Percentiles rank a stretch among this genome's conserved stretches.
Evolutionary conservation across 2,329 filamentous ascomycete species (phyloP).

Genomic region (Aspergillus unguis): DNA sequence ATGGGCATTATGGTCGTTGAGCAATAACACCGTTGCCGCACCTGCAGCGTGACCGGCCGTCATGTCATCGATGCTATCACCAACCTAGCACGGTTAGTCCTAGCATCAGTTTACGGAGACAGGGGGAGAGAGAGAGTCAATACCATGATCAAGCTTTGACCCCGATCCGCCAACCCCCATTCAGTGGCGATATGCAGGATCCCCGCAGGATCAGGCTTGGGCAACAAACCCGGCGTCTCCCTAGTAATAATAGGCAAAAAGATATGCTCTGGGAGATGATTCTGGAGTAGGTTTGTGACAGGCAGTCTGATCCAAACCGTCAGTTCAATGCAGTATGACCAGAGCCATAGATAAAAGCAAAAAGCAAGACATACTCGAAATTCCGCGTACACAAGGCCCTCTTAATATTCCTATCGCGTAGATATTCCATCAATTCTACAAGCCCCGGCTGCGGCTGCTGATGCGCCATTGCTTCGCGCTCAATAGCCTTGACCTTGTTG

Average conservation of each 20-base stretch:
- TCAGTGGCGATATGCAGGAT: slow-evolving; percentile 77
- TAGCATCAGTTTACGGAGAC: not conserved
- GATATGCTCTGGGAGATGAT: slow-evolving; percentile 64
- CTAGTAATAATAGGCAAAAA: slow-evolving; percentile 82
- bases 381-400: slow-evolving; percentile 94
- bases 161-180: slow-evolving; percentile 63
- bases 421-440: slow-evolving; percentile 72
- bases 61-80: slow-evolving; percentile 89
- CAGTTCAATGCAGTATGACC: not conserved
- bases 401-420: slow-evolving; percentile 62
- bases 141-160: slow-evolving; percentile 41
- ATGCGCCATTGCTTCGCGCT: slow-evolving; percentile 72
- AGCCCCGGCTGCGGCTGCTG: slow-evolving; percentile 84
- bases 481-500: slow-evolving; percentile 72
- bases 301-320: slow-evolving; percentile 31
- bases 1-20: slow-evolving; percentile 74
- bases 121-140: not conserved
- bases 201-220: slow-evolving; percentile 84
- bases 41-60: slow-evolving; percentile 78
- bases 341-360: not conserved
- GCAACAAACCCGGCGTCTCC: slow-evolving; percentile 62
- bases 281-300: slow-evolving; percentile 54
- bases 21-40: slow-evolving; percentile 82
- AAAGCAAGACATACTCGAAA: slow-evolving; percentile 60
- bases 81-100: slow-evolving; percentile 41